Conservation (phyloP, 139 green algal genomes). For the Picochlorum sp. region DNA sequence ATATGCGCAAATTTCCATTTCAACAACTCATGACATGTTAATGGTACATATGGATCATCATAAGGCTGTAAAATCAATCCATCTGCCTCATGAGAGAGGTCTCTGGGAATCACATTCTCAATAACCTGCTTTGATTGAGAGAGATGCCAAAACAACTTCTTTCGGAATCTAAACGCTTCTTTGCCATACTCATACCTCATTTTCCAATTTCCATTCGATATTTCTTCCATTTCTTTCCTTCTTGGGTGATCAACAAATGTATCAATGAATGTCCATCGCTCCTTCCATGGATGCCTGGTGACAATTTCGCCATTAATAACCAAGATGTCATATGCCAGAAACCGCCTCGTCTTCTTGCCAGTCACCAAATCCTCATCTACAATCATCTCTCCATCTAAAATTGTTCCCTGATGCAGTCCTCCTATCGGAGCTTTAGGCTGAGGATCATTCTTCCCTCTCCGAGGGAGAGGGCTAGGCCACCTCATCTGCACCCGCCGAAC, state of each 20-base stretch:
- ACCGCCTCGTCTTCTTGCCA: slow-evolving; percentile 40
- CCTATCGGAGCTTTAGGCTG: slow-evolving; percentile 15
- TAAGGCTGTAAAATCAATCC: slow-evolving; percentile 83
- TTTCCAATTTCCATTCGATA: slow-evolving; percentile 11
- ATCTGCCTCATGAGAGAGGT: slow-evolving; percentile 83
- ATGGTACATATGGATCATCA: slow-evolving; percentile 63
- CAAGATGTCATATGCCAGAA: slow-evolving; percentile 86
- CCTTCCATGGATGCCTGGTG: slow-evolving; percentile 40
- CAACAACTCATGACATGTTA: slow-evolving; percentile 79
- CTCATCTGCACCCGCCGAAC: slow-evolving; percentile 57
- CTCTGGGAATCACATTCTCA: slow-evolving; percentile 59
- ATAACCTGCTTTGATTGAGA: slow-evolving; percentile 40
- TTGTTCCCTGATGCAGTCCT: slow-evolving; percentile 34
- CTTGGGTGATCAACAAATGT: slow-evolving; percentile 42
- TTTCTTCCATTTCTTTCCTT: slow-evolving; percentile 38
- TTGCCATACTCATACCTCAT: slow-evolving; percentile 24
- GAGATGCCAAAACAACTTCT: slow-evolving; percentile 87
- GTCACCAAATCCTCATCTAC: slow-evolving; percentile 64
- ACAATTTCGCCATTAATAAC: slow-evolving; percentile 47
- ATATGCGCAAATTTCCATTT: slow-evolving; percentile 96
- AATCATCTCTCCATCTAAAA: slow-evolving; percentile 97
- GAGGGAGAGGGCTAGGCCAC: slow-evolving; percentile 21
- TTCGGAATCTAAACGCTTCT: slow-evolving; percentile 66
- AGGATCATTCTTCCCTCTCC: background rate
- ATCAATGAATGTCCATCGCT: slow-evolving; percentile 43